Percentiles rank a stretch among this genome's conserved stretches.
phyloP scores from a whole-genome alignment of 2,329 filamentous ascomycete species.

The Ampelomyces quisqualis region DNA sequence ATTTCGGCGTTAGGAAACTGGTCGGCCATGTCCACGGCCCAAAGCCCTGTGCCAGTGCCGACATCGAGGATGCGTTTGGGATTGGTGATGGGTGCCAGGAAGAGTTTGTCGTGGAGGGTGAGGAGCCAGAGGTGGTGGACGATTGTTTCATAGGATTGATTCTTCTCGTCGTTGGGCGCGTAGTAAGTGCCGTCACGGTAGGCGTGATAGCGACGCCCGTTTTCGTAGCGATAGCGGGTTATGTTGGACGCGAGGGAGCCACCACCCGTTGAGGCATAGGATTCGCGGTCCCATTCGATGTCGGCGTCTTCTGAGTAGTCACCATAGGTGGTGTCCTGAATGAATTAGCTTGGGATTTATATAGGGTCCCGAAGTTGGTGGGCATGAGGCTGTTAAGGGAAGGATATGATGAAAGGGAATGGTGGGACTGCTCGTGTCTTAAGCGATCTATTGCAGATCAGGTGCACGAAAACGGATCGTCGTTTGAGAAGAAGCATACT shows the following conservation, averaged over 20 bases:
- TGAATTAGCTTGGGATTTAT: neutral
- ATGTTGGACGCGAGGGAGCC: constrained; percentile 44
- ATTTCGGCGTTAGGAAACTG: constrained; percentile 39
- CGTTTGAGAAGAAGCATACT: constrained; percentile 3
- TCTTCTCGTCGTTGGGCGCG: constrained; percentile 37
- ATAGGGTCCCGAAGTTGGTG: neutral
- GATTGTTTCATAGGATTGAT: constrained; percentile 31
- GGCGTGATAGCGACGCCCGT: constrained; percentile 40
- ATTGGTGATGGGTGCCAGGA: constrained; percentile 34
- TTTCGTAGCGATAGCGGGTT: constrained; percentile 44
- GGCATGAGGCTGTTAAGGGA: too few relatives aligned
- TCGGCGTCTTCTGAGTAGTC: constrained; percentile 25
- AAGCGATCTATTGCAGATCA: too few relatives aligned
- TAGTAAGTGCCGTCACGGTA: constrained; percentile 40
- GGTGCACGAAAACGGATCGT: neutral
- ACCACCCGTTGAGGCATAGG: constrained; percentile 33
- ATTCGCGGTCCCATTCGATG: constrained; percentile 27
- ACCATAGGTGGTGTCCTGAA: constrained; percentile 29
- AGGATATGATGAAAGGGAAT: neutral
- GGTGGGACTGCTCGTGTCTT: neutral
- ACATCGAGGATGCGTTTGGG: constrained; percentile 39
- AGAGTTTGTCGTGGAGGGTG: constrained; percentile 39
- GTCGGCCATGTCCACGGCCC: constrained; percentile 44
- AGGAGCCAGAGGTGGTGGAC: constrained; percentile 41
- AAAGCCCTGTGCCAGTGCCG: constrained; percentile 40